These are phyloP conservation scores for Linnemannia exigua DNA, from an alignment of 192 early-diverging fungal species.

Conservation along the genomic window DNA sequence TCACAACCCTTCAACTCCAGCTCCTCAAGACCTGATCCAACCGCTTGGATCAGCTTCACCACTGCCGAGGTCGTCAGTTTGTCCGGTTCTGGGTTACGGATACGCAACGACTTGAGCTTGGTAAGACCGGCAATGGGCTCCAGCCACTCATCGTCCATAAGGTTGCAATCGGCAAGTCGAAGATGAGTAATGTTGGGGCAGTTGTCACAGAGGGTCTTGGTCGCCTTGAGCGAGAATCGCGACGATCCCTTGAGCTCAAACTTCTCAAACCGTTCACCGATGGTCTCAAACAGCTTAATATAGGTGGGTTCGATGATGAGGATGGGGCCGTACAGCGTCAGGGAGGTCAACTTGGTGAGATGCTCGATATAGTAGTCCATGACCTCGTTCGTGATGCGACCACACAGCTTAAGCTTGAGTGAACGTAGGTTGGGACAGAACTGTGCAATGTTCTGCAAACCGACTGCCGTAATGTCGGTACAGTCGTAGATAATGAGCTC, in stretches of 20 bases:
- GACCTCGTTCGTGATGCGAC: constrained; percentile 69
- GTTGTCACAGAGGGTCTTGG: constrained; percentile 60
- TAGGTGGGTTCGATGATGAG: constrained; percentile 73
- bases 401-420: constrained; percentile 82
- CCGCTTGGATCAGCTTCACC: constrained; percentile 55
- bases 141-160: constrained; percentile 66
- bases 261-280: constrained; percentile 65
- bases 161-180: constrained; percentile 59
- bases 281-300: constrained; percentile 67
- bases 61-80: constrained; percentile 62
- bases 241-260: constrained; percentile 72
- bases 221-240: constrained; percentile 65
- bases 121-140: constrained; percentile 51
- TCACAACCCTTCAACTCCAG: constrained; percentile 68
- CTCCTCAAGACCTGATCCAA: constrained; percentile 63
- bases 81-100: constrained; percentile 58
- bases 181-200: constrained; percentile 64
- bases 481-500: constrained; percentile 84
- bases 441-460: constrained; percentile 72
- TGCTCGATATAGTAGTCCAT: constrained; percentile 59
- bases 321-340: constrained; percentile 81
- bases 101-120: constrained; percentile 54
- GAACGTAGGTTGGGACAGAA: constrained; percentile 71
- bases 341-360: constrained; percentile 61
- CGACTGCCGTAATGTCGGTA: constrained; percentile 70